Evolutionary conservation across 495 filamentous ascomycete species (phyloP).

Genomic region (Penicillium argentinense): DNA sequence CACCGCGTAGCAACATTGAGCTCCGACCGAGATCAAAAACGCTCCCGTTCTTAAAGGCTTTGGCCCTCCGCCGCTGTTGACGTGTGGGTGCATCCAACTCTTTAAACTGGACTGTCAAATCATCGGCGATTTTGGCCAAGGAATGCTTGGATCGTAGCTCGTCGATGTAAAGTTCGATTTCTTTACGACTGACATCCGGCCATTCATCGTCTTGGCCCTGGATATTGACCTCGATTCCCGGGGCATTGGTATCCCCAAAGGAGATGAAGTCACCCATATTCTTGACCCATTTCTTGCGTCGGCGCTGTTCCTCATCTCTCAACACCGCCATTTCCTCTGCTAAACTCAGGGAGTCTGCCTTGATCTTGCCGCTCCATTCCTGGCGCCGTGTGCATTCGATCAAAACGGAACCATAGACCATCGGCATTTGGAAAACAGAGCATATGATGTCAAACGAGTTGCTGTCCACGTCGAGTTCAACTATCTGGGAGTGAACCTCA

Average conservation of each 20-base stretch:
- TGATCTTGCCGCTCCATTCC: conserved; percentile 90
- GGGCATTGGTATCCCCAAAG: conserved; percentile 61
- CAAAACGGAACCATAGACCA: conserved; percentile 83
- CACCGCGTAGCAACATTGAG: conserved; percentile 75
- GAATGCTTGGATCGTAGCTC: conserved; percentile 44
- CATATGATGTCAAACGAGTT: conserved; percentile 75
- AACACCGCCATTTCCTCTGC: conserved; percentile 89
- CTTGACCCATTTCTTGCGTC: conserved; percentile 88
- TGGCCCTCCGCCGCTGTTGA: conserved; percentile 73
- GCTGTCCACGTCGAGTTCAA: conserved; percentile 64
- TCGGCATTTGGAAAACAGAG: conserved; percentile 75
- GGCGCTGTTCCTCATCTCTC: conserved; percentile 85
- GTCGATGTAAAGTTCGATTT: conserved; percentile 56
- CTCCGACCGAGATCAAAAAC: conserved; percentile 81
- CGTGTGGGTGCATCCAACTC: conserved; percentile 67
- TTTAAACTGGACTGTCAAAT: conserved; percentile 65
- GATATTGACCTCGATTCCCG: conserved; percentile 82
- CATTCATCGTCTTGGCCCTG: conserved; percentile 76
- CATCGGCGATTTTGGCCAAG: conserved; percentile 46
- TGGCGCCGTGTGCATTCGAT: conserved; percentile 80
- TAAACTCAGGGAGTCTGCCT: conserved; percentile 75
- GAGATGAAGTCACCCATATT: conserved; percentile 62
- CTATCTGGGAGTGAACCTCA: conserved; percentile 67
- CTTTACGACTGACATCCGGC: conserved; percentile 63
- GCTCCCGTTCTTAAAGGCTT: conserved; percentile 94